Conservation (phyloP, 495 filamentous ascomycete species). For the Xylaria acuta region DNA sequence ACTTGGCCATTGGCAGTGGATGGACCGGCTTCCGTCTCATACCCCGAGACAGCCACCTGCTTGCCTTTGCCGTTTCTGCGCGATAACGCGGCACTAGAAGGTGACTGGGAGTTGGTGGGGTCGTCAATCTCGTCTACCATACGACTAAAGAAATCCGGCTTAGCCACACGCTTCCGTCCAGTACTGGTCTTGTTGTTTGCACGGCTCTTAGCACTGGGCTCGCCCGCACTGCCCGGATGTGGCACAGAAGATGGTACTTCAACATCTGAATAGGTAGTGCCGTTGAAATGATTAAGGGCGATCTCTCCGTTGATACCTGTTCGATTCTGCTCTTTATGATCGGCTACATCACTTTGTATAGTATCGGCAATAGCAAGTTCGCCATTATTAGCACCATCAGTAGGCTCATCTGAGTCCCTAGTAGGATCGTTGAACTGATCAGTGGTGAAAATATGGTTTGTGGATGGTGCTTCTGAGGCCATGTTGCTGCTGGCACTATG, state of each 20-base stretch:
- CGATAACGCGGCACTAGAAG: slow-evolving; percentile 7
- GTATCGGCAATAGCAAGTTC: slow-evolving; percentile 11
- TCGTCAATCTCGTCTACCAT: slow-evolving; percentile 22
- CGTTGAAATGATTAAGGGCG: background rate
- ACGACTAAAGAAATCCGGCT: slow-evolving; percentile 36
- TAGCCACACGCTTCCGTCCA: slow-evolving; percentile 34
- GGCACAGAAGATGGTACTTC: slow-evolving; percentile 25
- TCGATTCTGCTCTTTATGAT: background rate
- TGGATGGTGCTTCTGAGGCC: background rate
- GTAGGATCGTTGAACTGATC: background rate
- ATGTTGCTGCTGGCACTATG: background rate
- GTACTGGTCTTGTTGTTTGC: slow-evolving; percentile 21
- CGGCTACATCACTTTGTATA: background rate
- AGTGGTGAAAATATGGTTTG: background rate
- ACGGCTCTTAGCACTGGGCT: background rate
- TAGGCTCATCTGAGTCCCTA: background rate
- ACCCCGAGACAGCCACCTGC: background rate
- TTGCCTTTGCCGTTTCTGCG: slow-evolving; percentile 18
- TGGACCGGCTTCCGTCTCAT: slow-evolving; percentile 21
- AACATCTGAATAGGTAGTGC: slow-evolving; percentile 7
- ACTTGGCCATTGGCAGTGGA: slow-evolving; percentile 14
- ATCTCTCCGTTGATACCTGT: background rate
- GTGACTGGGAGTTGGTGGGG: slow-evolving; percentile 18
- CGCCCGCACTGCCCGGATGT: background rate
- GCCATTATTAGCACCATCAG: background rate